Percentiles rank a stretch among this genome's conserved stretches.
These are phyloP conservation scores for Taphrina wiesneri DNA, from an alignment of 1,139 yeast genomes.

Conservation along the genomic window DNA sequence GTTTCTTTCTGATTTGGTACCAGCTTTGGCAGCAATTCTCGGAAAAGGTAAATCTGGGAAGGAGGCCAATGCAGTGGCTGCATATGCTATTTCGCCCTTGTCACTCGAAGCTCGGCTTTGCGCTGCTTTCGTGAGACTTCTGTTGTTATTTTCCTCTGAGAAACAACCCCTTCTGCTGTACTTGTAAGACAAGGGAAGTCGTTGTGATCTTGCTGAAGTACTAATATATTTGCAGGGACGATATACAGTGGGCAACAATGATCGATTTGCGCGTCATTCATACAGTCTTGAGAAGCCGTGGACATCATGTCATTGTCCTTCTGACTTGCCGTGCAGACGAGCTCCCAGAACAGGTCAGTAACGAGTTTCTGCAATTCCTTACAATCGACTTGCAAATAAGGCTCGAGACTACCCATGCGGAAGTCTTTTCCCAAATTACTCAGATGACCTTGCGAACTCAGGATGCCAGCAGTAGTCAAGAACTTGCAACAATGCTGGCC, in stretches of 20 bases:
- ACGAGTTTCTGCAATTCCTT: not conserved
- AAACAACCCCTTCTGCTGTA: not conserved
- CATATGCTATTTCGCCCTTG: not conserved
- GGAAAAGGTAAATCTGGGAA: not conserved
- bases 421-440: not conserved
- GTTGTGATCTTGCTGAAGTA: not conserved
- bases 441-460: not conserved
- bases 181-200: not conserved
- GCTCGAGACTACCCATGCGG: not conserved
- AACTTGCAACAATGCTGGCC: slow-evolving; percentile 1
- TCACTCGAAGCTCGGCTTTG: slow-evolving; percentile 2
- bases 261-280: not conserved
- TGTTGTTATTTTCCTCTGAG: not conserved
- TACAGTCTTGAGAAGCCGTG: not conserved
- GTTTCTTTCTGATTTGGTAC: not conserved
- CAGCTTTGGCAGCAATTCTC: not conserved
- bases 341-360: not conserved
- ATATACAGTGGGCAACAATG: slow-evolving; percentile 13
- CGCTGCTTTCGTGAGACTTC: not conserved
- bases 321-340: not conserved
- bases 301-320: not conserved
- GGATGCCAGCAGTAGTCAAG: not conserved
- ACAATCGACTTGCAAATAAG: not conserved
- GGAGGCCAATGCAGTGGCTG: not conserved
- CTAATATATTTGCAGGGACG: slow-evolving; percentile 6